Percentiles rank a stretch among this genome's conserved stretches.
Conservation (phyloP, 2,329 filamentous ascomycete species). For the Tolypocladium capitatum region DNA sequence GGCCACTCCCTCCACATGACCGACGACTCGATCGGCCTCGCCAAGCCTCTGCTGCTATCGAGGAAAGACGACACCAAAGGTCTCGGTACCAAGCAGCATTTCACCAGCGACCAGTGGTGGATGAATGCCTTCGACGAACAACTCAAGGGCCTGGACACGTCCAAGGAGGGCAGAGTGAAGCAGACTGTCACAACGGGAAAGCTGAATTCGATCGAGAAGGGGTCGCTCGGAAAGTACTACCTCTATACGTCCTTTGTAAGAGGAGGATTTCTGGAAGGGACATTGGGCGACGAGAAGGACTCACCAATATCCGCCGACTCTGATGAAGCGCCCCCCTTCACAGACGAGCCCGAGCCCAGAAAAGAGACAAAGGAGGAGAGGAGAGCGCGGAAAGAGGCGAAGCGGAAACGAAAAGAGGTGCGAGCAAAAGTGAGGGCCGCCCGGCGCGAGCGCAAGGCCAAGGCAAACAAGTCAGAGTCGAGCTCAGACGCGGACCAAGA, state of each 20-base stretch:
- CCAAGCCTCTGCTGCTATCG: conserved; percentile 69
- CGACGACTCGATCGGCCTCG: conserved; percentile 60
- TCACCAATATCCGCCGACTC: conserved; percentile 11
- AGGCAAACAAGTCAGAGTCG: conserved; percentile 13
- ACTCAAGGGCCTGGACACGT: conserved; percentile 62
- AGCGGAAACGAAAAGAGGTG: conserved; percentile 15
- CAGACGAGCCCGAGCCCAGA: conserved; percentile 11
- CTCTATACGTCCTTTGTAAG: conserved; percentile 78
- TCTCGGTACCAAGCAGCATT: conserved; percentile 61
- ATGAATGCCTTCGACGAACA: conserved; percentile 87
- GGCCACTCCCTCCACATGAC: conserved; percentile 77
- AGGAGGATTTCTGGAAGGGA: conserved; percentile 66
- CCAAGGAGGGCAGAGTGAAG: conserved; percentile 39
- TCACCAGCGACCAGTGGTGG: conserved; percentile 85
- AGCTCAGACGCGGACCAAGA: conserved; percentile 9
- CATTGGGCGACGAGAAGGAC: conserved; percentile 28
- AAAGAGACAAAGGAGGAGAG: conserved; percentile 32
- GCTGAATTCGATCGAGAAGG: conserved; percentile 42
- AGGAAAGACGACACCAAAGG: conserved; percentile 73
- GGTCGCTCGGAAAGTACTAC: conserved; percentile 41
- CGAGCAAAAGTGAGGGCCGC: conserved; percentile 10
- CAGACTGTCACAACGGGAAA: conserved; percentile 42
- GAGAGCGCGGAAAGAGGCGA: conserved; percentile 21
- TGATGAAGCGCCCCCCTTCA: conserved; percentile 9
- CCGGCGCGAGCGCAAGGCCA: conserved; percentile 7